Conservation (phyloP, 1,284 basidiomycete genomes). For the Vanrija humicola region DNA sequence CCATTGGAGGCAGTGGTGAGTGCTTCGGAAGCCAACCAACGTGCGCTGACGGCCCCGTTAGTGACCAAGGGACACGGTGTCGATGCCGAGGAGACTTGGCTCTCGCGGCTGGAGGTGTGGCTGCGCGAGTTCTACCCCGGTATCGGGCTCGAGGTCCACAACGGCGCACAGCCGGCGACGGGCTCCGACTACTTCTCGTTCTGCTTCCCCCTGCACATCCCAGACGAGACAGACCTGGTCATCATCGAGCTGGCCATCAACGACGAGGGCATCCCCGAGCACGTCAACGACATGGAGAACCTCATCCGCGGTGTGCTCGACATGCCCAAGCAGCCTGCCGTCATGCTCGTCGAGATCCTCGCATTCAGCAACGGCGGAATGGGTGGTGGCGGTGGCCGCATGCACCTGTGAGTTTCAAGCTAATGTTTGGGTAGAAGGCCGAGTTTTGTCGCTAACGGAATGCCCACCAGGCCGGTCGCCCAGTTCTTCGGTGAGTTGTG, state of each 20-base stretch:
- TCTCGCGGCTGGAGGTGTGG: conserved; percentile 36
- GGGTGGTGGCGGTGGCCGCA: conserved; percentile 46
- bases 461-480: conserved; percentile 33
- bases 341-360: conserved; percentile 42
- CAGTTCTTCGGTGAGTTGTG: conserved; percentile 41
- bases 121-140: conserved; percentile 29
- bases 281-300: conserved; percentile 48
- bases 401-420: conserved; percentile 34
- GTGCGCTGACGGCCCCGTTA: conserved; percentile 6
- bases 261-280: conserved; percentile 44
- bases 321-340: conserved; percentile 36
- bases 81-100: conserved; percentile 35
- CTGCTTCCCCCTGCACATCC: conserved; percentile 47
- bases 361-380: conserved; percentile 44
- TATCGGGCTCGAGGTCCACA: conserved; percentile 26
- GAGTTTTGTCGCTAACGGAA: background rate
- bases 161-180: conserved; percentile 41
- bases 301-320: conserved; percentile 43
- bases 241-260: conserved; percentile 47
- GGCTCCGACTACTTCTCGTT: conserved; percentile 49
- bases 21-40: background rate
- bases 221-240: conserved; percentile 37
- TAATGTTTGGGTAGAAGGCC: background rate
- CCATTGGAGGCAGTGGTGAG: conserved; percentile 46
- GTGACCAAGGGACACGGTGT: conserved; percentile 46